These are phyloP conservation scores for Hypholoma fasciculare DNA, from an alignment of 768 basidiomycete genomes.

Conservation along the genomic window DNA sequence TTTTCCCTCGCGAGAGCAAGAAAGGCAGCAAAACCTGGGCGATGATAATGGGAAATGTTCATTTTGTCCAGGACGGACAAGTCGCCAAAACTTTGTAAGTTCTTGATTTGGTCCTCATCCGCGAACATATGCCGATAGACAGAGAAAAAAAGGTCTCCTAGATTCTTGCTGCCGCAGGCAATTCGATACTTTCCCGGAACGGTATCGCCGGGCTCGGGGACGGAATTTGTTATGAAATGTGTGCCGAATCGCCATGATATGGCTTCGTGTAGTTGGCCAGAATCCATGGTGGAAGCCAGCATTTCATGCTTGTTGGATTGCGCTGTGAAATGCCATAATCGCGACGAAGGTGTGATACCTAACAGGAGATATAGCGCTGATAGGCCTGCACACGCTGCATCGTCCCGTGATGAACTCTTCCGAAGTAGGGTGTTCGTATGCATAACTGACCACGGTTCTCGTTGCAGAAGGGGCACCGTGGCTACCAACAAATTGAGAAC, in stretches of 20 bases:
- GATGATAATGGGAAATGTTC: constrained; percentile 41
- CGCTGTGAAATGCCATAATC: constrained; percentile 39
- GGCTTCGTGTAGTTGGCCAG: constrained; percentile 33
- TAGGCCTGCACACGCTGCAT: constrained; percentile 37
- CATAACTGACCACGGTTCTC: constrained; percentile 29
- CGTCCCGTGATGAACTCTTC: constrained; percentile 3
- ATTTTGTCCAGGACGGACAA: constrained; percentile 12
- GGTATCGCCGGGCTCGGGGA: not conserved
- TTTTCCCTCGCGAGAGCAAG: constrained; percentile 39
- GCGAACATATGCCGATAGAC: constrained; percentile 47
- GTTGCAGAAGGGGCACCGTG: constrained; percentile 36
- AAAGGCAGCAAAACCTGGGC: constrained; percentile 47
- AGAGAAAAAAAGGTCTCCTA: constrained; percentile 38
- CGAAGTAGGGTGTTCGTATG: constrained; percentile 43
- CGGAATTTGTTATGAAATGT: constrained; percentile 15
- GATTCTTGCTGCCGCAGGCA: constrained; percentile 25
- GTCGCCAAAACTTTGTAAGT: constrained; percentile 1
- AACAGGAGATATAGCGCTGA: constrained; percentile 40
- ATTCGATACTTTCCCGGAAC: not conserved
- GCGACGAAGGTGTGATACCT: constrained; percentile 40
- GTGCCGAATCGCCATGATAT: constrained; percentile 37
- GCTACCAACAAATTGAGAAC: constrained; percentile 44
- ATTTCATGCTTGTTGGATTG: constrained; percentile 43
- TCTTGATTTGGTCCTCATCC: constrained; percentile 31
- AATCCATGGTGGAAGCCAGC: constrained; percentile 6